phyloP scores from a whole-genome alignment of 306 rosid species.

The Casuarina glauca region DNA sequence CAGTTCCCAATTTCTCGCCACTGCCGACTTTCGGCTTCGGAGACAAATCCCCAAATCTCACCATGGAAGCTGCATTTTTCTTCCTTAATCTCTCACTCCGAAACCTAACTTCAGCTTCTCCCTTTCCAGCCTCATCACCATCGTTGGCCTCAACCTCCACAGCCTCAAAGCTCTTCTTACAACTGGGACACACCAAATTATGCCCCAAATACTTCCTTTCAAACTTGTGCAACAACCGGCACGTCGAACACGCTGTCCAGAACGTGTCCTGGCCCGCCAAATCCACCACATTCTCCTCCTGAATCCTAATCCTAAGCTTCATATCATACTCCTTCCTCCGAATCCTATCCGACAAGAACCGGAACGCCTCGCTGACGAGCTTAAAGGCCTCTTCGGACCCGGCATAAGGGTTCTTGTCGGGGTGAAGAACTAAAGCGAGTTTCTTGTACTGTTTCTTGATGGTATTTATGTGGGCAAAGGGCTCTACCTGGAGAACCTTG shows the following conservation, averaged over 20 bases:
- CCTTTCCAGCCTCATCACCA: neutral
- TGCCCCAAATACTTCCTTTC: constrained; percentile 69
- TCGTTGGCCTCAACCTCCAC: constrained; percentile 52
- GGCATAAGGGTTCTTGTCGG: constrained; percentile 56
- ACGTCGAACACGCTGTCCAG: constrained; percentile 78
- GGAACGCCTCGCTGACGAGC: constrained; percentile 66
- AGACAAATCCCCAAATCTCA: constrained; percentile 5
- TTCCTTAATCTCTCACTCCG: constrained; percentile 36
- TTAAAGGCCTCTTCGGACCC: constrained; percentile 78
- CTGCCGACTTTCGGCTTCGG: constrained; percentile 26
- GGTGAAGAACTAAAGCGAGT: constrained; percentile 67
- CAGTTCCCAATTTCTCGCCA: constrained; percentile 31
- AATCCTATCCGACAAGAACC: constrained; percentile 55
- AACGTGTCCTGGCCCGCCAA: constrained; percentile 44
- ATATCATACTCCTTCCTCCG: constrained; percentile 63
- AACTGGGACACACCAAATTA: constrained; percentile 70
- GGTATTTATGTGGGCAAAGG: constrained; percentile 49
- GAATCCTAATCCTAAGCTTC: constrained; percentile 60
- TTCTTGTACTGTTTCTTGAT: constrained; percentile 68
- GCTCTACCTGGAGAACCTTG: constrained; percentile 60
- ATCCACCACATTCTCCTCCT: constrained; percentile 41
- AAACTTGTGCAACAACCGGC: constrained; percentile 77
- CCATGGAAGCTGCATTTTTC: constrained; percentile 5
- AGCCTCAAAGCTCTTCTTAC: constrained; percentile 70
- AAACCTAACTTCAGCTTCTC: constrained; percentile 26